phyloP scores from a whole-genome alignment of 192 early-diverging fungal genomes.

The Backusella parvicylindrica region DNA sequence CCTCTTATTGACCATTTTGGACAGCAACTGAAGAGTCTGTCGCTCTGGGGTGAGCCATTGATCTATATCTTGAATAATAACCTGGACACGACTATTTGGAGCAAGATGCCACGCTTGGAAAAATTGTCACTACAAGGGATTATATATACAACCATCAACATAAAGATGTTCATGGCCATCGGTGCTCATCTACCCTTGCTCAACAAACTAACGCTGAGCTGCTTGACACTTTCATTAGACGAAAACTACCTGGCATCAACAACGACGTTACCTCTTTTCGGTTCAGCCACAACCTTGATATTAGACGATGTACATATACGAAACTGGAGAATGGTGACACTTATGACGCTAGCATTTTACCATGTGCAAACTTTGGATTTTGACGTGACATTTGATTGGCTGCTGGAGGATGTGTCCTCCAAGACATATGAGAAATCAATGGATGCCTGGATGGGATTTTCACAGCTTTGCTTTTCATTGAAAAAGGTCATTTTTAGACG shows the following conservation, averaged over 20 bases:
- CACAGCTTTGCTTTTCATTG: background rate
- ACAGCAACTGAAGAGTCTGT: background rate
- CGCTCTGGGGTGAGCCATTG: background rate
- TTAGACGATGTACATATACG: background rate
- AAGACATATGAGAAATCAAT: background rate
- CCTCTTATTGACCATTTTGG: background rate
- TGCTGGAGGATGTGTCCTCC: background rate
- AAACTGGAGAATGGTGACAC: slow-evolving; percentile 4
- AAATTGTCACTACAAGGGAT: background rate
- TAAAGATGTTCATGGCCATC: slow-evolving; percentile 4
- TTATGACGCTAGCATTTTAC: slow-evolving; percentile 8
- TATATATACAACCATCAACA: background rate
- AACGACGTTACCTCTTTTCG: background rate
- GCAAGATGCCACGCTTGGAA: background rate
- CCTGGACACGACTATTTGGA: background rate
- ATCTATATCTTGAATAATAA: background rate
- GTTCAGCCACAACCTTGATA: background rate
- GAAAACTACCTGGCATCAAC: background rate
- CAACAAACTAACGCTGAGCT: background rate
- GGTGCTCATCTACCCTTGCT: slow-evolving; percentile 1
- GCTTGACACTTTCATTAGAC: background rate
- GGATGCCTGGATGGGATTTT: slow-evolving; percentile 15
- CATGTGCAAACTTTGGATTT: slow-evolving; percentile 5
- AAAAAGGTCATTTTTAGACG: slow-evolving; percentile 2
- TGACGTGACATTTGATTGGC: slow-evolving; percentile 12